Evolutionary conservation across 805 yeast species (phyloP).

Genomic region (Cyberlindnera japonica): DNA sequence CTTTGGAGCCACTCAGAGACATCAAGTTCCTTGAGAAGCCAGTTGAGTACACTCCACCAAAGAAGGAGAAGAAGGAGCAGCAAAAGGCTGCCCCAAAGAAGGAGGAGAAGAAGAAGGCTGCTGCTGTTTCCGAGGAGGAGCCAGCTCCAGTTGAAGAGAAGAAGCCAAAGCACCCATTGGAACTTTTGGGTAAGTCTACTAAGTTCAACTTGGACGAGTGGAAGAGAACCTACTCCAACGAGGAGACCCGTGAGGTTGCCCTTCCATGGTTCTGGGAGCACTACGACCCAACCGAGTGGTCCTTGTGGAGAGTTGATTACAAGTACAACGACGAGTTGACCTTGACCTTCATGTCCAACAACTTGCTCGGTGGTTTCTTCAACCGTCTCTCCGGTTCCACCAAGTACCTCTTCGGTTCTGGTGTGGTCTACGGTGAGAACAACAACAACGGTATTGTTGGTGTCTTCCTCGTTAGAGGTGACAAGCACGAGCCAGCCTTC

Average conservation of each 20-base stretch:
- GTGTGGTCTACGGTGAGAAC: constrained; percentile 98
- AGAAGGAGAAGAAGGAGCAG: constrained; percentile 51
- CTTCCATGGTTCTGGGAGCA: constrained; percentile 98
- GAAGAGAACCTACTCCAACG: constrained; percentile 96
- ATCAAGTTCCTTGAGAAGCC: constrained; percentile 63
- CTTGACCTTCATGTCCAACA: constrained; percentile 96
- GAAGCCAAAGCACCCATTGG: constrained; percentile 91
- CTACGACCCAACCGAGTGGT: constrained; percentile 90
- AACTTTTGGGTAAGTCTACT: constrained; percentile 68
- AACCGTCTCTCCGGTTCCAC: constrained; percentile 88
- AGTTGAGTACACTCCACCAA: constrained; percentile 65
- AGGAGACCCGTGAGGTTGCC: constrained; percentile 91
- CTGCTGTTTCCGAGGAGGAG: constrained; percentile 31
- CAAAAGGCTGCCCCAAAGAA: constrained; percentile 24
- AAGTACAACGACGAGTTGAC: constrained; percentile 98
- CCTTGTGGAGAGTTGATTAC: constrained; percentile 92
- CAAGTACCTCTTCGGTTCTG: constrained; percentile 89
- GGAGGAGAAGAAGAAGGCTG: constrained; percentile 27
- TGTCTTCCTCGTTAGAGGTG: constrained; percentile 93
- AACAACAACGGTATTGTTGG: constrained; percentile 97
- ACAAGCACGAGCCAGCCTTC: constrained; percentile 85
- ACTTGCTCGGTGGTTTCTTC: constrained; percentile 97
- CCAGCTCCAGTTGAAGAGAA: constrained; percentile 49
- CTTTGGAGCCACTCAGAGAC: constrained; percentile 47
- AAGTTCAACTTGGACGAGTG: constrained; percentile 78